Conservation (phyloP, 805 yeast genomes). For the Tetrapisispora nanseiensis region DNA sequence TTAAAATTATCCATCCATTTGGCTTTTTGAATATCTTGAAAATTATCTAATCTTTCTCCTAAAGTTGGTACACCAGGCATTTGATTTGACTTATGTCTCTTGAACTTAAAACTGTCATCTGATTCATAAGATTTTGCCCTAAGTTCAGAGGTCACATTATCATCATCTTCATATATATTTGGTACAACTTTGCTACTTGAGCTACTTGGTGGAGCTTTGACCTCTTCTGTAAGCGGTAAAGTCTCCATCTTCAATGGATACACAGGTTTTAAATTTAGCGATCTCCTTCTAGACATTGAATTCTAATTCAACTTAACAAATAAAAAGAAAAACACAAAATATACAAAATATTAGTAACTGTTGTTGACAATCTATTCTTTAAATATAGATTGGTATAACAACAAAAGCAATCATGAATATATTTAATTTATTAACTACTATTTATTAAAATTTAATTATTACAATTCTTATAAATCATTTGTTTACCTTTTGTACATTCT, state of each 20-base stretch:
- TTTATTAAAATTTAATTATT: not conserved
- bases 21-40: slow-evolving; percentile 23
- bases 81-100: slow-evolving; percentile 22
- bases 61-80: slow-evolving; percentile 19
- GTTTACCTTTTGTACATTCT: slow-evolving; percentile 1
- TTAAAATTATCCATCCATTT: slow-evolving; percentile 28
- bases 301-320: too few relatives aligned
- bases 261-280: slow-evolving; percentile 8
- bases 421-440: too few relatives aligned
- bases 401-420: too few relatives aligned
- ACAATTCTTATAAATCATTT: not conserved
- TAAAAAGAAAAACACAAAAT: too few relatives aligned
- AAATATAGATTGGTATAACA: too few relatives aligned
- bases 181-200: not conserved
- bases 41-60: slow-evolving; percentile 24
- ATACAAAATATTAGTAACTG: too few relatives aligned
- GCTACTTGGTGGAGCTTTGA: not conserved
- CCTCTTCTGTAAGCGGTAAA: slow-evolving; percentile 10
- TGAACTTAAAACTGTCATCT: slow-evolving; percentile 28
- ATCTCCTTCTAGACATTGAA: not conserved
- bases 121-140: slow-evolving; percentile 10
- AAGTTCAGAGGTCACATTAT: slow-evolving; percentile 8
- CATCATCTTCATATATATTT: slow-evolving; percentile 3
- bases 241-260: slow-evolving; percentile 22
- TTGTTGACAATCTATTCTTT: too few relatives aligned